phyloP scores from a whole-genome alignment of 2,329 filamentous ascomycete genomes.

The Botryotinia globosa region DNA sequence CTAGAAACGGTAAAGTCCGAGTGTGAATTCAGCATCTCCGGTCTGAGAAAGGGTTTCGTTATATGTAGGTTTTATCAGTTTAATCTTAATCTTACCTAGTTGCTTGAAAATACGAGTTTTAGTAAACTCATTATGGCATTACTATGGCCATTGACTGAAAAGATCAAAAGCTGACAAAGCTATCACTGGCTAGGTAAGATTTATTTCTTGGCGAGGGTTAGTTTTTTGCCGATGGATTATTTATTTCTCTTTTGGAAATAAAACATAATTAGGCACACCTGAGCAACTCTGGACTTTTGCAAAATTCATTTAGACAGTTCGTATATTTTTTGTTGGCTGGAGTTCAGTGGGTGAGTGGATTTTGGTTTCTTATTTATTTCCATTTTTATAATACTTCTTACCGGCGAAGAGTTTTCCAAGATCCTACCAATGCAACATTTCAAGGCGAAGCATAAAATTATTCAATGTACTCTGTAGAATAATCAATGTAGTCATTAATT shows the following conservation, averaged over 20 bases:
- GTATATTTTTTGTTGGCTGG: background rate
- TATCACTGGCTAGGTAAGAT: background rate
- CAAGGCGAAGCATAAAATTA: background rate
- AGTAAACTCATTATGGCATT: background rate
- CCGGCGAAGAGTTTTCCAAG: accelerated
- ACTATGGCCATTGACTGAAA: background rate
- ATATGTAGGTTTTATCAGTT: background rate
- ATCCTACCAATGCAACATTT: background rate
- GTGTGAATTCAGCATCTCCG: background rate
- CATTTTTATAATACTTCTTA: background rate
- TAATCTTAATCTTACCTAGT: background rate
- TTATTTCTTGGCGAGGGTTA: background rate
- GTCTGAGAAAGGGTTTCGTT: background rate
- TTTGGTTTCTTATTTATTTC: no score
- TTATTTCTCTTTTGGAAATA: background rate
- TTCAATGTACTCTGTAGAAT: background rate
- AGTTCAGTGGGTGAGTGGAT: background rate
- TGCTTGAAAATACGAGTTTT: background rate
- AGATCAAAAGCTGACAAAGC: background rate
- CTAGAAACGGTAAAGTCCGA: background rate
- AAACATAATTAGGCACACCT: background rate
- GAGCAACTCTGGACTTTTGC: background rate
- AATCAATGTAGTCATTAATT: accelerated
- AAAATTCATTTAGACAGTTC: background rate
- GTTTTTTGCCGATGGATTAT: background rate